Percentiles rank a stretch among this genome's conserved stretches.
These are phyloP conservation scores for Leucosporidium scottii DNA, from an alignment of 768 basidiomycete species.

Conservation along the genomic window DNA sequence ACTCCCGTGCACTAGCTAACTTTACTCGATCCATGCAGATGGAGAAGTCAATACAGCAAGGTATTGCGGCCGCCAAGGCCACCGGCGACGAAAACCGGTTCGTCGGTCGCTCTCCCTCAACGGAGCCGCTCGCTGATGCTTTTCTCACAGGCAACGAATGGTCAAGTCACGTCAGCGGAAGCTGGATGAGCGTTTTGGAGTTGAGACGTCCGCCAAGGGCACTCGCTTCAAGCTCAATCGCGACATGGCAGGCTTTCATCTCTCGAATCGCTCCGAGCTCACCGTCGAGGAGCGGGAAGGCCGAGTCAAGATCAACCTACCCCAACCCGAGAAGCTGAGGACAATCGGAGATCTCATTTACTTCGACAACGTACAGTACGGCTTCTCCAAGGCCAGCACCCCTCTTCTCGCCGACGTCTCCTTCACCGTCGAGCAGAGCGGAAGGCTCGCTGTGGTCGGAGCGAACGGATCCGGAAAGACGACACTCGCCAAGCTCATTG, in stretches of 20 bases:
- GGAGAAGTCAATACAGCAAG: constrained; percentile 53
- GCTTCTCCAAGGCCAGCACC: constrained; percentile 40
- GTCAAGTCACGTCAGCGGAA: constrained; percentile 59
- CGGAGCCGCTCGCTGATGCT: not conserved
- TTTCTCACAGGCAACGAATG: constrained; percentile 40
- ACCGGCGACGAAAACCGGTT: constrained; percentile 58
- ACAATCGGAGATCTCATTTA: constrained; percentile 42
- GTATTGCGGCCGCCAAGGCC: constrained; percentile 50
- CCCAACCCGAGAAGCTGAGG: constrained; percentile 40
- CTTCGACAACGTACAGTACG: constrained; percentile 45
- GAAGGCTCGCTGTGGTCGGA: constrained; percentile 47
- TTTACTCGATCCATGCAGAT: constrained; percentile 39
- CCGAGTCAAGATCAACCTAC: constrained; percentile 43
- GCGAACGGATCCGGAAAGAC: constrained; percentile 56
- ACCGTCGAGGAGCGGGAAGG: constrained; percentile 45
- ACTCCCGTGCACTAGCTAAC: not conserved
- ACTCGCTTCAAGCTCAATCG: constrained; percentile 55
- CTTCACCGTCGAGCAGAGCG: constrained; percentile 46
- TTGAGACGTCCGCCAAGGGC: constrained; percentile 47
- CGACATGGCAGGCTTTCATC: constrained; percentile 49
- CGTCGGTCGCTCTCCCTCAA: not conserved
- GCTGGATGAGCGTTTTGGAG: constrained; percentile 46
- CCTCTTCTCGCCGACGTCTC: constrained; percentile 41
- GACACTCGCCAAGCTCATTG: constrained; percentile 49
- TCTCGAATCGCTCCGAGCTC: constrained; percentile 45